Evolutionary conservation across 164 flowering plant genomes (phyloP), one percentile per base, ranked within the genome.

Genomic region (Aristolochia contorta): DNA sequence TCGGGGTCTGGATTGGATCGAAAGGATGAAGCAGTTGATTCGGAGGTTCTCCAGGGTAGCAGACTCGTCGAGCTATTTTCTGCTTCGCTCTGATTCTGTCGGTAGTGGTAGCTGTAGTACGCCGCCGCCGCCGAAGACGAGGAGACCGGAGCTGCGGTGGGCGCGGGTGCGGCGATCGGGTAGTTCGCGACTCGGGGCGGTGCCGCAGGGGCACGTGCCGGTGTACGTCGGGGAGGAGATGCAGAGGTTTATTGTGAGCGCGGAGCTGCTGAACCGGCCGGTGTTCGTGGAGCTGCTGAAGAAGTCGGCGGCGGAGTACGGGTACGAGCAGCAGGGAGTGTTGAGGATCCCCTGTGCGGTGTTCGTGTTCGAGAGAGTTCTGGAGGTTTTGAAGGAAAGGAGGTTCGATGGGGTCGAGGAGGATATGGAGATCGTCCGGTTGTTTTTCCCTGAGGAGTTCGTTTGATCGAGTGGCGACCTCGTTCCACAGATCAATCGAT

Each of bases 141-240:
- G 70, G 25, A 62, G 75, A 0, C 55, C 60, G 23, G 64, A 47
- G 3, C 18, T 16, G 43, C 14, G 47, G 70, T 2, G 56, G 21
- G 23, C 47, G 2, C 43, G 49, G 37, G 47, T 56, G 23, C 47
- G 63, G 10, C 65, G 60, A 56, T 8, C 62, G 30, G 59, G n/a
- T 3, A 51, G 63, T 13, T 24, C 23, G 20, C 56, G 5, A 37
- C 19, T 24, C 25, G 22, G 49, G 6, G 55, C 20, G 23, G 97
- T 86, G 13, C 96, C 96, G 16, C 69, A 78, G 53, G 97, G 97
- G 0, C 88, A 87, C 69, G 65, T 91, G 0, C 98, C 98, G 37
- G 96, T 91, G 12, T 86, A 81, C 82, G 95, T 91, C 5, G 98
- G 98, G 0, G 96, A 91, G 25, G 96, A 86, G 80, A 85, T 47